Percentiles rank a stretch among this genome's conserved stretches.
Evolutionary conservation across 371 early-diverging fungal genomes (phyloP).

Genomic region (Syncephalastrum contaminatum): DNA sequence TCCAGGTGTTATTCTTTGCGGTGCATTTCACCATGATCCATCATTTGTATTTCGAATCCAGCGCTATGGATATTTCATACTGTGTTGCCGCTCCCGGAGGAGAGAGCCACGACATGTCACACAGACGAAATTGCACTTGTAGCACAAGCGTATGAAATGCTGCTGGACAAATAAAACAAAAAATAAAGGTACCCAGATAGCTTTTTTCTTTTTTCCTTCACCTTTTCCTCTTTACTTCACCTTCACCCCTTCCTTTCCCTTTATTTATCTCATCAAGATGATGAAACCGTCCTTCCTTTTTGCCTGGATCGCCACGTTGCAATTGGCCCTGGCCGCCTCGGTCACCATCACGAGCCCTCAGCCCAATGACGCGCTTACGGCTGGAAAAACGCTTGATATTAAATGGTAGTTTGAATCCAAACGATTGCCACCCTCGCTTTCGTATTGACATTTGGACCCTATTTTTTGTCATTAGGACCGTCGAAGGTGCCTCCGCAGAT

Average conservation of each 20-base stretch:
- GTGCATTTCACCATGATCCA: no score
- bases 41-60: no score
- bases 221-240: background rate
- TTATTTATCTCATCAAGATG: conserved; percentile 7
- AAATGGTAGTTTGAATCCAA: conserved; percentile 26
- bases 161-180: no score
- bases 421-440: background rate
- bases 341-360: conserved; percentile 24
- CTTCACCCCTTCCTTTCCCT: conserved; percentile 18
- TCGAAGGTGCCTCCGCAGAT: conserved; percentile 3
- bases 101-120: no score
- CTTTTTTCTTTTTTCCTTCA: conserved; percentile 9
- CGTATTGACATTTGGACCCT: no score
- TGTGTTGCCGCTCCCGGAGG: no score
- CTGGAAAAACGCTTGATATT: conserved; percentile 38
- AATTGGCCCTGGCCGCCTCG: conserved; percentile 21
- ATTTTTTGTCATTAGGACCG: conserved; percentile 1
- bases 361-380: conserved; percentile 27
- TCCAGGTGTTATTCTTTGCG: no score
- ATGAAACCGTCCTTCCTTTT: conserved; percentile 16
- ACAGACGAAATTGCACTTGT: no score
- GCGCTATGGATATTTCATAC: no score
- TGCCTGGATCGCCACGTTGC: conserved; percentile 5
- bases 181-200: background rate
- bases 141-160: no score